These are phyloP conservation scores for Pleurotus giganteus DNA, from an alignment of 768 basidiomycete genomes.

Conservation along the genomic window DNA sequence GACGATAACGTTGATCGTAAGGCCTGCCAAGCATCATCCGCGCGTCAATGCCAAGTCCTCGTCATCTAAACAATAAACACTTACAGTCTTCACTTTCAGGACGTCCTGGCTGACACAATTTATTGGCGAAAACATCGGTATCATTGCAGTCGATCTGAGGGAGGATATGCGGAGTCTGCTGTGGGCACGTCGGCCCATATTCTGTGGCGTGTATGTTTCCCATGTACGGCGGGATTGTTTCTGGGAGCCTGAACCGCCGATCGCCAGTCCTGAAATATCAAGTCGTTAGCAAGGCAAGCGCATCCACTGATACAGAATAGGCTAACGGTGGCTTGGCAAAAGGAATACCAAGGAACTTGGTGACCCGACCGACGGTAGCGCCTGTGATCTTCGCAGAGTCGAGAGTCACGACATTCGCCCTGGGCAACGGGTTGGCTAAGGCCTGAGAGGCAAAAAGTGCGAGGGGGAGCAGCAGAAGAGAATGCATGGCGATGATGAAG, in stretches of 20 bases:
- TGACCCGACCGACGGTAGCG: conserved; percentile 23
- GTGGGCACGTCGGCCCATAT: conserved; percentile 36
- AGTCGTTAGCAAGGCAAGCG: neutral
- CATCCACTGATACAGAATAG: conserved; percentile 4
- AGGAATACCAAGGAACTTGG: conserved; percentile 52
- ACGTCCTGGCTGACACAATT: conserved; percentile 25
- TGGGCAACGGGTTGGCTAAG: neutral
- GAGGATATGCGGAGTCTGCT: conserved; percentile 37
- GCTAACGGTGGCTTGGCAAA: conserved; percentile 54
- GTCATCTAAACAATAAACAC: conserved; percentile 13
- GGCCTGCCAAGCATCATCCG: conserved; percentile 27
- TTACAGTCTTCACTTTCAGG: conserved; percentile 46
- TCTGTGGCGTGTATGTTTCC: conserved; percentile 25
- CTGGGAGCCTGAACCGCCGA: conserved; percentile 25
- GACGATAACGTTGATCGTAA: conserved; percentile 51
- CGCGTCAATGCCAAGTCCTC: too few relatives aligned
- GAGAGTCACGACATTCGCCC: conserved; percentile 30
- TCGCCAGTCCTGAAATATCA: conserved; percentile 1
- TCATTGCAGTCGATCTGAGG: conserved; percentile 32
- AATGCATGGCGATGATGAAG: neutral
- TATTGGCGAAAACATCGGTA: conserved; percentile 30
- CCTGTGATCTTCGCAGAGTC: conserved; percentile 46
- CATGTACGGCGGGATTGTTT: conserved; percentile 23
- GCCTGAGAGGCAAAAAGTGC: neutral
- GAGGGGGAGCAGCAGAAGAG: neutral